Base-by-base conservation (phyloP, 768 basidiomycete genomes). In the Tylopilus felleus region DNA sequence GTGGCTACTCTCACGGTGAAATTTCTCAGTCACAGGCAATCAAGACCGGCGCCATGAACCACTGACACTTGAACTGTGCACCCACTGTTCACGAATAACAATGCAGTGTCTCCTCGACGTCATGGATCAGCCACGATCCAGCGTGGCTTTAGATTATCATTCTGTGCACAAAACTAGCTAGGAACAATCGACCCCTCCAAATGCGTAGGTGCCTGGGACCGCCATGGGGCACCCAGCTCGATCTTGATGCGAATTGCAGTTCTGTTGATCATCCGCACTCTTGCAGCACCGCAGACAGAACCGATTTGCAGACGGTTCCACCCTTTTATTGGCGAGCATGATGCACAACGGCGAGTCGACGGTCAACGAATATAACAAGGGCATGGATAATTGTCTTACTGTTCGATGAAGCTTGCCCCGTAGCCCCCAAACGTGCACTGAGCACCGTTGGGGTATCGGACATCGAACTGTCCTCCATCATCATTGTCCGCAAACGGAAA, bases 241-340 rank as follows among this genome's bases (percentile, higher is more conserved):
- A 61, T 81, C 79, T 50, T 72, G 69, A 60, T 81, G 77, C 8
- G 80, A 80, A 60, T 81, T 80, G 53, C 80, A 81, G 49, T 78
- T 76, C 44, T 61, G 42, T 56, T 80, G 79, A 47, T 80, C 79
- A 49, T 75, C 61, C 10, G 59, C 59, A 8, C 53, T 52, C 29
- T 67, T 62, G 59, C 80, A 80, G 65, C 79, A 81, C 22, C 78
- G 73, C 44, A 81, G 51, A 63, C 78, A 81, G 63, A 80, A 81
- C 16, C 78, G 72, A 50, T 70, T 71, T 28, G 71, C 62, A 5
- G 71, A 69, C 3, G 78, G 79, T 54, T 80, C 79, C 42, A 81
- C 68, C 47, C 80, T 80, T 48, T 50, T 41, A n/a, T 45, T 6
- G 22, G 13, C n/a, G 35, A 47, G 40, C 9, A 40, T 23, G 14